Evolutionary conservation across 352 stramenopile genomes (phyloP).

Genomic region (Blastocystis hominis): DNA sequence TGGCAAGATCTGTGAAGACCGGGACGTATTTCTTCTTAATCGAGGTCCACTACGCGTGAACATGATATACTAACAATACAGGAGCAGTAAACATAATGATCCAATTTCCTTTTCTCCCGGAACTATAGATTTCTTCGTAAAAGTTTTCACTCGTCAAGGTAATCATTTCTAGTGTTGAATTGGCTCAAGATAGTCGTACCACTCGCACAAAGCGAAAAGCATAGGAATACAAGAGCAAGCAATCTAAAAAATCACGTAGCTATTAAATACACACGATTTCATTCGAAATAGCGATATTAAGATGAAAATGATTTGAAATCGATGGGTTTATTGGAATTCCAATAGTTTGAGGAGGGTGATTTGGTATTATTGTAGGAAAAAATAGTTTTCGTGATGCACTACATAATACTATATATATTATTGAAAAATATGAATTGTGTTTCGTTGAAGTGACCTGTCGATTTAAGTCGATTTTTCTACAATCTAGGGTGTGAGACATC

Average conservation of each 20-base stretch:
- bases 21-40: neutral
- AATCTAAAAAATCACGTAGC: neutral
- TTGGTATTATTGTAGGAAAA: neutral
- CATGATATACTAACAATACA: neutral
- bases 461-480: neutral
- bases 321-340: neutral
- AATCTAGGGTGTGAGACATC: neutral
- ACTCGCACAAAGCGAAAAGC: neutral
- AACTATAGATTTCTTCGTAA: neutral
- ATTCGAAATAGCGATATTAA: neutral
- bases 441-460: neutral
- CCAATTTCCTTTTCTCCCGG: neutral
- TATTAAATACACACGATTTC: neutral
- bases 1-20: neutral
- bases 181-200: neutral
- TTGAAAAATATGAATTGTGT: neutral
- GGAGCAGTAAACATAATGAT: neutral
- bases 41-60: constrained; percentile 11
- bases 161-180: neutral
- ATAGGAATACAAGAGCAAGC: neutral
- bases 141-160: neutral
- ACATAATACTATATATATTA: neutral
- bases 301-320: neutral
- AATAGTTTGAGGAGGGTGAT: neutral
- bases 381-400: neutral